Conservation (phyloP, 345 rosid genomes). For the Citrus hindsii region DNA sequence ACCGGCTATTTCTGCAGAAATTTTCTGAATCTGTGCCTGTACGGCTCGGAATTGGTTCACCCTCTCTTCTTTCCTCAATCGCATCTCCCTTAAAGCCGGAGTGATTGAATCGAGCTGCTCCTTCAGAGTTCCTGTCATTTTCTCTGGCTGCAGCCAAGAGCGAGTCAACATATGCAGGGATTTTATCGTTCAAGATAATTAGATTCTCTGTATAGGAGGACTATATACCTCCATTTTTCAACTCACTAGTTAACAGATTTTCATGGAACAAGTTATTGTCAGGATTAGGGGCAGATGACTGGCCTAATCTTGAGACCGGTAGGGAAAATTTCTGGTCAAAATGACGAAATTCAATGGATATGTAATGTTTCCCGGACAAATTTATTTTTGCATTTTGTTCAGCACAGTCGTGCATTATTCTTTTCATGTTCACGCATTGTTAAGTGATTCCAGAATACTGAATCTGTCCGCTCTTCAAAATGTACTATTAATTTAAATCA, state of each 20-base stretch:
- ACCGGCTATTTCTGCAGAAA: constrained; percentile 87
- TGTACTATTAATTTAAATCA: not conserved
- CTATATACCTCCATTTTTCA: not conserved
- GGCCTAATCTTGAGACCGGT: not conserved
- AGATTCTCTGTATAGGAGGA: not conserved
- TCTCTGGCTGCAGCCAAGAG: constrained; percentile 68
- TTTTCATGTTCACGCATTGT: not conserved
- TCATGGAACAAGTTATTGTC: not conserved
- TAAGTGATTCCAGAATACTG: not conserved
- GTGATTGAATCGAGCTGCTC: constrained; percentile 89
- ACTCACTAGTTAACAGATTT: not conserved
- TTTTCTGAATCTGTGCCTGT: constrained; percentile 79
- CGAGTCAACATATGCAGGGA: not conserved
- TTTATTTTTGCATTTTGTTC: not conserved
- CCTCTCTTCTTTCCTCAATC: constrained; percentile 80
- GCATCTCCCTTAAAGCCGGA: constrained; percentile 88
- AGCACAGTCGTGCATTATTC: not conserved
- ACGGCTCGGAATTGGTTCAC: constrained; percentile 69
- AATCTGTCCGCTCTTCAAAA: not conserved
- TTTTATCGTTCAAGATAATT: not conserved
- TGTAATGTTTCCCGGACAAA: not conserved
- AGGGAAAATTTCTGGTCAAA: not conserved
- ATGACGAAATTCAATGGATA: not conserved
- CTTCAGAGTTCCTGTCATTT: constrained; percentile 77
- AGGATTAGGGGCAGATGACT: not conserved